Evolutionary conservation across 78 protist genomes (phyloP), one percentile per base, ranked within the genome.

Genomic region (Pigoraptor vietnamica): DNA sequence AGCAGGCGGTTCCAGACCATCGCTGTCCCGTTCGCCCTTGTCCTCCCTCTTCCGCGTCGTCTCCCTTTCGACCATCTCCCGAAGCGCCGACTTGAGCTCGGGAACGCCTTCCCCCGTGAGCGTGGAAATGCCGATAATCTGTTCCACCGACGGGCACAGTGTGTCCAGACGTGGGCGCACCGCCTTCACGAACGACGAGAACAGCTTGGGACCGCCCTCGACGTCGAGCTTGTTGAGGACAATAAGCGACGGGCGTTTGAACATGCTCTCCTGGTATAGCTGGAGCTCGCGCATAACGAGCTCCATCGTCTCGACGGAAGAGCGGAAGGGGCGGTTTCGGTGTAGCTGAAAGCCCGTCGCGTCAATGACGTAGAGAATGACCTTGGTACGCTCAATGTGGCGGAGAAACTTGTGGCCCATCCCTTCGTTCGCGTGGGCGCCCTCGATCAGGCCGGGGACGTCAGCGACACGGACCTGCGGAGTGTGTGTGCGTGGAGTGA

Each of bases 381-480:
- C 89, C 34, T 40, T 0, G 0, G 94, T 92, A 36, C 97, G 94
- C 82, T 93, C 94, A 2, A 93, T 32, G 79, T 95, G 97, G 14
- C 93, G 88, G 19, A 95, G 93, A 86, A 95, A 95, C 38, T n/a
- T 48, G 25, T 92, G 95, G 37, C 97, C 97, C 40, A 93, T 92
- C 10, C 97, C 97, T 19, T 21, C 0, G 37, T 94, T 93, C 1
- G 10, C 87, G 33, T 25, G 29, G 14, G 97, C 97, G 23, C 97
- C 97, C 55, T 93, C 97, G 24, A 95, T 25, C 2, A 95, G 86
- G 2, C 97, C 97, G 1, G 96, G 96, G 21, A 95, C 0, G 35
- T 95, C 96, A 9, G 96, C 96, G 19, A 95, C 24, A 0, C 14
- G 0, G 25, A 92, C 40, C 33, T 35, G 24, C 6, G 24, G n/a